Base-by-base conservation (phyloP, 2,329 filamentous ascomycete genomes). In the Scopulariopsis brevicaulis region DNA sequence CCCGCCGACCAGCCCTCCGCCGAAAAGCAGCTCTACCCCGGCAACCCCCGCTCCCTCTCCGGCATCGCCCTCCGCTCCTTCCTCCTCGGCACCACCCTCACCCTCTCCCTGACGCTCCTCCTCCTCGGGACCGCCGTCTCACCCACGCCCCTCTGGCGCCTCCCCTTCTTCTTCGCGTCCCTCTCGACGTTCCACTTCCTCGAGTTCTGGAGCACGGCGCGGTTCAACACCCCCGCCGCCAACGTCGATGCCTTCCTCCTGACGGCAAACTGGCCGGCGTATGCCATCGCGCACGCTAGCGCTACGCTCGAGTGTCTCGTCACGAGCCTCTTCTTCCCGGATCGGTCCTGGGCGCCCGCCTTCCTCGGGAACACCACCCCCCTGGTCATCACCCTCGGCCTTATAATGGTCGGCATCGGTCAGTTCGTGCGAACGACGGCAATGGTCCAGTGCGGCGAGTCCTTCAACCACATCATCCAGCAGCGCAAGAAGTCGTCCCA, bases 161-260 rank as follows among this genome's bases (percentile, higher is more conserved):
- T 81, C 8, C 80, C 83, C 34, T 83, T 86, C 69, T 93, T 93
- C 74, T 66, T 87, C 54, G 74, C 75, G 56, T 76, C 84, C 15
- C 84, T 97, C 54, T 81, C 86, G 28, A 65, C 87, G 34, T 97
- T 97, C 74, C 94, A 99, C 77, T 97, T 96, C 73, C 85, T 97
- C 70, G 94, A 99, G 73, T 99, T 92, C 77, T 96, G 85, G 79
- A 90, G 86, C 35, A 96, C 93, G 0, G 92, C 93, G 10, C 77
- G 79, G 58, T 89, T 88, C 74, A 97, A 97, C 71, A 90, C 89
- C 0, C 78, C 80, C 18, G 78, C 84, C 56, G 90, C 89, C 22
- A 81, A 79, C 25, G 77, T 92, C 22, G 81, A 82, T 57, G 87
- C 89, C 40, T 99, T 95, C 70, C 82, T 99, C 15, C 79, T 97